Evolutionary conservation across 495 filamentous ascomycete genomes (phyloP).

Genomic region (Pseudoneurospora amorphoporcata): DNA sequence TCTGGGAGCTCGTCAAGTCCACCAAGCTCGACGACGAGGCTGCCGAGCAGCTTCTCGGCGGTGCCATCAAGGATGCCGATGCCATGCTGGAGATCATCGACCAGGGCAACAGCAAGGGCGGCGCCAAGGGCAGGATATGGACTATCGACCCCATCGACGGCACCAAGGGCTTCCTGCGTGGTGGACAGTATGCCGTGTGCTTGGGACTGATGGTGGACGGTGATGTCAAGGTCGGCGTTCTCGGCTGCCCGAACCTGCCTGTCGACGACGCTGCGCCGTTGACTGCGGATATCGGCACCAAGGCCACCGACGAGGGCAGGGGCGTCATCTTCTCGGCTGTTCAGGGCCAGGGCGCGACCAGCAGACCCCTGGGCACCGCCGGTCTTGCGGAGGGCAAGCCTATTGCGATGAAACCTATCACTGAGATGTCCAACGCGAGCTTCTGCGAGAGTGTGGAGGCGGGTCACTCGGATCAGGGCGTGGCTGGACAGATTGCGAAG

Average conservation of each 20-base stretch:
- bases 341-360: constrained; percentile 62
- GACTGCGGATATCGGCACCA: constrained; percentile 51
- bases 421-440: constrained; percentile 64
- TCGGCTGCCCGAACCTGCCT: constrained; percentile 91
- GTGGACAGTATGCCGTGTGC: constrained; percentile 97
- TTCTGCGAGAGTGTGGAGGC: constrained; percentile 96
- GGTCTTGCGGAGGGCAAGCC: constrained; percentile 46
- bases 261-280: constrained; percentile 64
- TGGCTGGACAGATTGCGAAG: constrained; percentile 74
- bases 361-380: constrained; percentile 55
- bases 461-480: constrained; percentile 77
- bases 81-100: constrained; percentile 83
- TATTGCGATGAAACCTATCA: constrained; percentile 67
- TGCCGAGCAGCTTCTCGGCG: constrained; percentile 50
- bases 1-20: constrained; percentile 71
- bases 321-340: constrained; percentile 83
- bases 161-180: constrained; percentile 91
- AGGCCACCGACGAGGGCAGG: constrained; percentile 54
- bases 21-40: constrained; percentile 59
- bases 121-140: constrained; percentile 79
- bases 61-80: constrained; percentile 54
- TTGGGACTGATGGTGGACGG: constrained; percentile 86
- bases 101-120: constrained; percentile 69
- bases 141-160: constrained; percentile 96
- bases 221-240: constrained; percentile 86